phyloP scores from a whole-genome alignment of 306 rosid genomes.

The Begonia fuchsioides region DNA sequence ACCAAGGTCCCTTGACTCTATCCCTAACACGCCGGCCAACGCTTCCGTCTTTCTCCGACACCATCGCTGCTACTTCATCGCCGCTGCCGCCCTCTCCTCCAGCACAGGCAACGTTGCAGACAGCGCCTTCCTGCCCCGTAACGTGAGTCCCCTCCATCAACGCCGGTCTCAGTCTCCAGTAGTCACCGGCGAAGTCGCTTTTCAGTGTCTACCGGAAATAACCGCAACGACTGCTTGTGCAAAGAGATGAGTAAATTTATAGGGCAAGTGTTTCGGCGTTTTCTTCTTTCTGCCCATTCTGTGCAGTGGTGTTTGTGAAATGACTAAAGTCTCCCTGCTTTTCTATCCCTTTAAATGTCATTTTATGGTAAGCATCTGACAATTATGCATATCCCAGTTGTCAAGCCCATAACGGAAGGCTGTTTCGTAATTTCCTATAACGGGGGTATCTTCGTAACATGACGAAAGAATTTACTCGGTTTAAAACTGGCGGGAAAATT shows the following conservation, averaged over 20 bases:
- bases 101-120: slow-evolving; percentile 2
- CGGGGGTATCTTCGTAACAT: no score
- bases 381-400: no score
- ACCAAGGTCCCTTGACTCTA: slow-evolving; percentile 90
- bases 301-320: no score
- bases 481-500: no score
- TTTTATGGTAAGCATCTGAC: no score
- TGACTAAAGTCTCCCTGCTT: no score
- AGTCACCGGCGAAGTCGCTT: slow-evolving; percentile 1
- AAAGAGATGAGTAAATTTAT: slow-evolving; percentile 8
- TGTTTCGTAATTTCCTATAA: no score
- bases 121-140: slow-evolving; percentile 12
- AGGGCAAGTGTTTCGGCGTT: slow-evolving; percentile 24
- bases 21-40: slow-evolving; percentile 17
- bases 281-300: slow-evolving; percentile 4
- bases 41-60: slow-evolving; percentile 21
- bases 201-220: slow-evolving; percentile 18
- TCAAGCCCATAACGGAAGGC: no score
- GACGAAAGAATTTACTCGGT: no score
- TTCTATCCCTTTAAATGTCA: no score
- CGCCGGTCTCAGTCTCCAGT: slow-evolving; percentile 21
- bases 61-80: slow-evolving; percentile 25
- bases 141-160: slow-evolving; percentile 3
- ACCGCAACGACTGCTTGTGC: slow-evolving; percentile 12
- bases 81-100: slow-evolving; percentile 30